Evolutionary conservation across 225 moss, liverwort and hornwort genomes (phyloP).

Genomic region (Sphagnum contortum): DNA sequence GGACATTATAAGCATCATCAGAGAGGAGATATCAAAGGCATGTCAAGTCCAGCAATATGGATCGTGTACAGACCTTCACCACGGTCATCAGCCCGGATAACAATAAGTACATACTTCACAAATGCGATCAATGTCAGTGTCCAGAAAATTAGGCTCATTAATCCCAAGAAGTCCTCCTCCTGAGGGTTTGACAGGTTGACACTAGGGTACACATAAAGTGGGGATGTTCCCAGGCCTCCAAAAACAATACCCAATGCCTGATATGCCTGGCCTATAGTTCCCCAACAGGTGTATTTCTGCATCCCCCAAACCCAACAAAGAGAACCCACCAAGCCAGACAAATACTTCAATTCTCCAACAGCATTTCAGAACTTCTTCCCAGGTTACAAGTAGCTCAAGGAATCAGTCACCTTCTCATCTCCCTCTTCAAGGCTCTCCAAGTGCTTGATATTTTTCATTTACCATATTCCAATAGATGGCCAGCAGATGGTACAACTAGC

Average conservation of each 20-base stretch:
- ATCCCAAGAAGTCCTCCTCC: constrained; percentile 50
- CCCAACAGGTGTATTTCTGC: constrained; percentile 58
- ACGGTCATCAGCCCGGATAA: constrained; percentile 62
- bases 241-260: constrained; percentile 78
- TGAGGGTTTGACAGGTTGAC: constrained; percentile 41
- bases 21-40: no score
- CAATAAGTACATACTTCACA: constrained; percentile 59
- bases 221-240: constrained; percentile 77
- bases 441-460: no score
- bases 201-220: constrained; percentile 76
- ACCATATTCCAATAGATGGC: no score
- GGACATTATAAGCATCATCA: no score
- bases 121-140: constrained; percentile 65
- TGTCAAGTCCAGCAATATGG: no score
- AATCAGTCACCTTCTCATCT: no score
- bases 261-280: constrained; percentile 40
- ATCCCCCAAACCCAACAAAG: not conserved
- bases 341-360: no score
- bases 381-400: no score
- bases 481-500: no score
- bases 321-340: no score
- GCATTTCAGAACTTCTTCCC: no score
- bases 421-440: no score
- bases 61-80: constrained; percentile 50
- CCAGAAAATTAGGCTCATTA: constrained; percentile 76